phyloP scores from a whole-genome alignment of 106 monocot genomes.

The Acanthochlamys bracteata region DNA sequence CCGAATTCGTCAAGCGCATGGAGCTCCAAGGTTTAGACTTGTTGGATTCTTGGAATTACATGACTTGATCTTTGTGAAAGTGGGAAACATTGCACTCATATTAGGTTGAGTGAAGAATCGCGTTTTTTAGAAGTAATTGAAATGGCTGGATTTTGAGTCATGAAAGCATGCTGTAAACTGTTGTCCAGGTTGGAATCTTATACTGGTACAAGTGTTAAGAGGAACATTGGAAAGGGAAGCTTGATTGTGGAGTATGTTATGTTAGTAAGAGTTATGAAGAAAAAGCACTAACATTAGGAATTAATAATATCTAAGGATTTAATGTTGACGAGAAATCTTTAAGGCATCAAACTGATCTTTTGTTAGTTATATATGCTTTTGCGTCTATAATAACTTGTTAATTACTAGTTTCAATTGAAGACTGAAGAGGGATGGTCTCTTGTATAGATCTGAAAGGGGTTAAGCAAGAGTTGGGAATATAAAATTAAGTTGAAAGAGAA shows the following conservation, averaged over 20 bases:
- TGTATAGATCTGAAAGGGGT: neutral
- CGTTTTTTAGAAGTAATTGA: neutral
- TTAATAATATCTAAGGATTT: too few relatives aligned
- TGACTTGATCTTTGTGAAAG: neutral
- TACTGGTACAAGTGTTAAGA: neutral
- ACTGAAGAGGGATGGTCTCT: neutral
- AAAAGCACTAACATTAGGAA: too few relatives aligned
- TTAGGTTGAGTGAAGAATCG: too few relatives aligned
- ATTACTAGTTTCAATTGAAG: neutral
- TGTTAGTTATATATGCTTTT: neutral
- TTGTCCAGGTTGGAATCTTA: neutral
- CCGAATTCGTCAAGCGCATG: constrained; percentile 52
- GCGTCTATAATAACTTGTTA: neutral
- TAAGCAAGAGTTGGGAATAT: too few relatives aligned
- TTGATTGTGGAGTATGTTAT: too few relatives aligned
- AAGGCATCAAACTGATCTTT: neutral
- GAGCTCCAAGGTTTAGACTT: constrained; percentile 59
- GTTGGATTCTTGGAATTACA: neutral
- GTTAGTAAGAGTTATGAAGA: too few relatives aligned
- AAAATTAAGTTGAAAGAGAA: neutral
- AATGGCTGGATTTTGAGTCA: neutral
- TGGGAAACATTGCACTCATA: neutral
- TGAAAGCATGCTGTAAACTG: neutral
- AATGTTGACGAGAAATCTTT: neutral
- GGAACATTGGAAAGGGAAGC: too few relatives aligned